Evolutionary conservation across 2,329 filamentous ascomycete genomes (phyloP), one percentile per base, ranked within the genome.

Genomic region (Pseudogymnoascus destructans): DNA sequence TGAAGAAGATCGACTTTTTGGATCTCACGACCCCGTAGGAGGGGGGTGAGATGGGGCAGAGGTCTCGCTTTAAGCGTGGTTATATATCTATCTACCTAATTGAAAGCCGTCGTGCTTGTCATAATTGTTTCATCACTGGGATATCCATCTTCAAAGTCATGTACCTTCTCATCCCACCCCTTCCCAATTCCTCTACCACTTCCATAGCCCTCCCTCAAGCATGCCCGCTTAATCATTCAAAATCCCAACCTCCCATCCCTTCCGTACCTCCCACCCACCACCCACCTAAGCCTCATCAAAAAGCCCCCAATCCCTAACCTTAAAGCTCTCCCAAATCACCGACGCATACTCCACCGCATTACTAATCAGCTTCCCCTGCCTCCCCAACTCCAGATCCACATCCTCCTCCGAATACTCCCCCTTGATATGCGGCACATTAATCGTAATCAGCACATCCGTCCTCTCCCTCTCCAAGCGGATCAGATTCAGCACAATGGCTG

Each of bases 371-470:
- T 81, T 78, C 3, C 84, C 86, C 66, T 79, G 78, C 68, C 79
- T 83, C 13, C 83, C 83, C 59, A 82, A 71, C 67, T 82, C 77
- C 59, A 84, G 72, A 67, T 88, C 81, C 13, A 92, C 81, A 30
- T 89, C 84, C 7, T 85, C 84, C 70, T 84, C 80, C 65, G 84
- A 77, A 68, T 89, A 89, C 70, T 87, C 81, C 62, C 85, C 84
- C 64, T 81, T 78, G 64, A 89, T 85, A 68, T 93, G 86, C 25
- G 91, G 92, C 54, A 95, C 87, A 71, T 95, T 96, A 68, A 95
- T 81, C 38, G 87, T 87, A 62, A 95, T 82, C 52, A 95, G 74
- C 36, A 97, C 74, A 71, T 97, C 92, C 1, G 91, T 92, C 59
- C 76, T 77, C 68, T 90, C 78, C 66, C 80, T 78, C 71, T 85